Conservation (phyloP, 192 early-diverging fungal species). For the Coemansia aciculifera region DNA sequence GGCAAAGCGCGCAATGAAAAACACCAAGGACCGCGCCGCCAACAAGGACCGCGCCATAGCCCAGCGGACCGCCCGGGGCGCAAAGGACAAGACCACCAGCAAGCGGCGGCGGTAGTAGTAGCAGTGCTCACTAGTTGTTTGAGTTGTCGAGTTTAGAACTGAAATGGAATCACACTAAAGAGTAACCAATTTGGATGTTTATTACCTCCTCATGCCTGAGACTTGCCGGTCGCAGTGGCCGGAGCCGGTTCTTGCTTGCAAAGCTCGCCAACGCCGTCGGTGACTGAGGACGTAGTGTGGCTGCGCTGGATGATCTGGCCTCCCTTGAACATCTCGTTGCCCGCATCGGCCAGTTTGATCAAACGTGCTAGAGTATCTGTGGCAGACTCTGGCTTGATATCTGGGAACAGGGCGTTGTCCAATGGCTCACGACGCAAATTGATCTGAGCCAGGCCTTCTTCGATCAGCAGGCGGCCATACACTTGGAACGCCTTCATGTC, state of each 20-base stretch:
- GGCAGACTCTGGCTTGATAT: slow-evolving; percentile 29
- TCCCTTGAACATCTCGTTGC: not conserved
- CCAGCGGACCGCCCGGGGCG: not conserved
- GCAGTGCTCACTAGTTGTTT: not conserved
- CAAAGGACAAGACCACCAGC: slow-evolving; percentile 2
- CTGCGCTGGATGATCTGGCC: slow-evolving; percentile 16
- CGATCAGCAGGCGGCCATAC: slow-evolving; percentile 41
- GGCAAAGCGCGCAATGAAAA: slow-evolving; percentile 31
- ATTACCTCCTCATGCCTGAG: not conserved
- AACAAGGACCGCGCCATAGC: slow-evolving; percentile 13
- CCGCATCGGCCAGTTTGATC: slow-evolving; percentile 6
- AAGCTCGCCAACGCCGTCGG: slow-evolving; percentile 25
- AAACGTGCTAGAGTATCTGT: slow-evolving; percentile 20
- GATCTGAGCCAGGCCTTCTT: slow-evolving; percentile 49
- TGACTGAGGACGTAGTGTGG: slow-evolving; percentile 21
- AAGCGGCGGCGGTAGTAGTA: slow-evolving; percentile 6
- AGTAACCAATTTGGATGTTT: not conserved
- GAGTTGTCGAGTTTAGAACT: not conserved
- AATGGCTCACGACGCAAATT: slow-evolving; percentile 31
- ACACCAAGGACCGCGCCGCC: slow-evolving; percentile 8
- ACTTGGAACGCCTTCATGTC: slow-evolving; percentile 37
- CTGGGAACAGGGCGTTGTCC: slow-evolving; percentile 43
- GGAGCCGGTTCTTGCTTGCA: not conserved
- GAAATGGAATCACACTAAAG: not conserved
- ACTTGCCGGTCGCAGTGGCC: not conserved